These are phyloP conservation scores for Penicillium chermesinum DNA, from an alignment of 495 filamentous ascomycete genomes.

Conservation along the genomic window DNA sequence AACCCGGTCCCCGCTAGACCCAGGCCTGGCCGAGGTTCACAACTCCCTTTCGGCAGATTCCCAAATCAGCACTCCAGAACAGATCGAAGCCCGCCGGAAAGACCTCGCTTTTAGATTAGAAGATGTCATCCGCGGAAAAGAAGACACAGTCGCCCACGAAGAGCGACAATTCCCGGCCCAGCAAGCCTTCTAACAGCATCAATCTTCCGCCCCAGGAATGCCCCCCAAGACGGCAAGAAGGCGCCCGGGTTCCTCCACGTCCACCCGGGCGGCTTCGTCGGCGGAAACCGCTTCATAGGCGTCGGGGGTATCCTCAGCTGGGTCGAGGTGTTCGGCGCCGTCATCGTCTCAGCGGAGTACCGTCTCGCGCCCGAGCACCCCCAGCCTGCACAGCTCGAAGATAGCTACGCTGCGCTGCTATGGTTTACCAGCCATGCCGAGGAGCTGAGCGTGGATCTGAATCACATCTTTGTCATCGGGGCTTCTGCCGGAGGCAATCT, in stretches of 20 bases:
- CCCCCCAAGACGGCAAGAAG: background rate
- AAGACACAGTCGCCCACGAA: background rate
- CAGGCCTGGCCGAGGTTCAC: background rate
- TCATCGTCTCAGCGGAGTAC: constrained; percentile 14
- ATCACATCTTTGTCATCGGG: constrained; percentile 51
- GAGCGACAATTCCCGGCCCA: background rate
- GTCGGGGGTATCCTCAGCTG: background rate
- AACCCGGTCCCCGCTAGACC: background rate
- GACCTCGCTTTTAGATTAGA: background rate
- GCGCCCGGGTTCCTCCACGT: constrained; percentile 2
- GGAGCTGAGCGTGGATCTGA: constrained; percentile 40
- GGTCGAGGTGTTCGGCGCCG: constrained; percentile 4
- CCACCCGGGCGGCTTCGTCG: constrained; percentile 9
- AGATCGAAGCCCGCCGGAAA: background rate
- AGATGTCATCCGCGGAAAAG: background rate
- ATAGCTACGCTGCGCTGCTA: constrained; percentile 32
- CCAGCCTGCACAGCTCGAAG: constrained; percentile 20
- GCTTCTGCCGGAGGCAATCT: constrained; percentile 54
- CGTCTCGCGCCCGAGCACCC: constrained; percentile 29
- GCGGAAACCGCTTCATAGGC: constrained; percentile 10
- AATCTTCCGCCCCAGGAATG: background rate
- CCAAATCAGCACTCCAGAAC: constrained; percentile 1
- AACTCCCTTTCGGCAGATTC: background rate
- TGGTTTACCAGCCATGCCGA: constrained; percentile 33
- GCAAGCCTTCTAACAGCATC: background rate